Evolutionary conservation across 768 basidiomycete species (phyloP), one percentile per base, ranked within the genome.

Genomic region (Sarcodon aspratus): DNA sequence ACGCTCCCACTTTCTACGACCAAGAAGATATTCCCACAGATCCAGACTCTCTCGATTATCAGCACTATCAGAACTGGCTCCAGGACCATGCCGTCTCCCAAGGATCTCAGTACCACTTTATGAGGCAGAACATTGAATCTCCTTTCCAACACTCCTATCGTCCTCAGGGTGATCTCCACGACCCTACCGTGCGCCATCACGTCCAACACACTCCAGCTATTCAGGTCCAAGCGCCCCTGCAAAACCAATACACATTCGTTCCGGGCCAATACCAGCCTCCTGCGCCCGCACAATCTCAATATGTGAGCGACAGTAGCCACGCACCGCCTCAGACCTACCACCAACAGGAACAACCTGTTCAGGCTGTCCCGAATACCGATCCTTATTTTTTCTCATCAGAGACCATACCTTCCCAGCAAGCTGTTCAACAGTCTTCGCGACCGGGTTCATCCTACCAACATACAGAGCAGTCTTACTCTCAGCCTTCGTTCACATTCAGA

Each of bases 1-100:
- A 50, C 37, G 50, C 54, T 21, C 55, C 55, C n/a, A 54, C 54
- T 15, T 53, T 59, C 37, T 59, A 52, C 52, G 57, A 56, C 43
- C 55, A 55, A 33, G 49, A 44, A 35, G 55, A 50, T 6, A 43
- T 45, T 34, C 36, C 52, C 49, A 31, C 49, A 50, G 40, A 48
- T 12, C 8, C 49, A 36, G 37, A n/a, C 21, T 32, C 46, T 17
- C 48, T 44, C 31, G 52, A 55, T 46, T 56, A 59, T 49, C 50
- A 56, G 44, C 52, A 53, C 33, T 59, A 55, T 55, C 50, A 54
- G 12, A 53, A 36, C 48, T 59, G 21, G 21, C 21, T 27, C 21
- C 21, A 27, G 21, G 21, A 27, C 5, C 21, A 27, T 27, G 21
- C 21, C 21, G 21, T 27, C 21, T 27, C 21, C 5, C 21, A 27